Conservation (phyloP, 371 early-diverging fungal genomes). For the Haplosporangium sp. region DNA sequence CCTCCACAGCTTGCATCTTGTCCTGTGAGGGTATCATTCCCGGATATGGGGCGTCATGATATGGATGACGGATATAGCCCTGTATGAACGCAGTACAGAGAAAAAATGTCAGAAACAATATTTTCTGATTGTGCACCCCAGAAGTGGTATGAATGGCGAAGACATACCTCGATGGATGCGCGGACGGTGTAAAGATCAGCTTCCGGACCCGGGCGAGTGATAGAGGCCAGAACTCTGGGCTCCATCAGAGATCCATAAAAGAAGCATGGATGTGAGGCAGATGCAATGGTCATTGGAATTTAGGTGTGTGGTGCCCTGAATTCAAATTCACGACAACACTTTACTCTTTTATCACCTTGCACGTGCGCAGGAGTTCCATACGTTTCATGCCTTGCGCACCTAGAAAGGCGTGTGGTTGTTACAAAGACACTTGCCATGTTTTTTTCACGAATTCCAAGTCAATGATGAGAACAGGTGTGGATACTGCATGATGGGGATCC, state of each 20-base stretch:
- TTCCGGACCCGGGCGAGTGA: constrained; percentile 43
- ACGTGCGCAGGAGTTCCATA: too few relatives aligned
- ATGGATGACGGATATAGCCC: constrained; percentile 46
- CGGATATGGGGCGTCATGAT: constrained; percentile 45
- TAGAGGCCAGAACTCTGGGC: constrained; percentile 31
- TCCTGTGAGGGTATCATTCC: constrained; percentile 44
- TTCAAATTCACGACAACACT: too few relatives aligned
- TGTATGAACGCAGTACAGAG: neutral
- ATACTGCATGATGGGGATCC: too few relatives aligned
- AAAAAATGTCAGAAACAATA: neutral
- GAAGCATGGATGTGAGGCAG: constrained; percentile 41
- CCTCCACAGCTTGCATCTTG: constrained; percentile 20
- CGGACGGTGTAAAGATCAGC: constrained; percentile 29
- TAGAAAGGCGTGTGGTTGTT: too few relatives aligned
- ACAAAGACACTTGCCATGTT: too few relatives aligned
- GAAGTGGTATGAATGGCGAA: neutral
- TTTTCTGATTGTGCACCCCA: neutral
- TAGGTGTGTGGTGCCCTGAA: neutral
- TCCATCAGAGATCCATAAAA: constrained; percentile 52
- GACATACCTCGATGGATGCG: constrained; percentile 34
- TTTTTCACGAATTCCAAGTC: too few relatives aligned
- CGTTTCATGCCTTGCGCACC: too few relatives aligned
- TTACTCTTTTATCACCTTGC: too few relatives aligned
- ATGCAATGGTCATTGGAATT: constrained; percentile 19
- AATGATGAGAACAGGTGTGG: too few relatives aligned